Evolutionary conservation across 2,329 filamentous ascomycete genomes (phyloP).

Genomic region (Cordyceps javanica): DNA sequence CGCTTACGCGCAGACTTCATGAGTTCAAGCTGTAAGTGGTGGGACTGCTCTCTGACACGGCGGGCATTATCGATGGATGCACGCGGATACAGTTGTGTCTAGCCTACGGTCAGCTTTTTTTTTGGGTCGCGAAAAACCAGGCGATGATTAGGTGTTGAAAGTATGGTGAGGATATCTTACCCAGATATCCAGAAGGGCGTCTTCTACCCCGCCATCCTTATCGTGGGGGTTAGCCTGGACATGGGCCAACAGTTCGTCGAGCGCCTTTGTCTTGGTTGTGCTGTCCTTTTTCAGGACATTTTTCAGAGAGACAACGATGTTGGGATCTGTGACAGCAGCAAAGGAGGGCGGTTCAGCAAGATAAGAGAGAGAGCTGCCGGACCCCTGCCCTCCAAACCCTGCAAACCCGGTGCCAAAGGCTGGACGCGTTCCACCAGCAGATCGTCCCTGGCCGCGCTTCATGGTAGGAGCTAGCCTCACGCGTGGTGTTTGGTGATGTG

Average conservation of each 20-base stretch:
- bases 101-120: constrained; percentile 11
- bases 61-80: constrained; percentile 85
- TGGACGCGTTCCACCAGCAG: neutral
- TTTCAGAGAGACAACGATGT: constrained; percentile 85
- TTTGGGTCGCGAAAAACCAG: neutral
- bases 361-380: constrained; percentile 64
- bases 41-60: constrained; percentile 80
- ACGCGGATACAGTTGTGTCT: constrained; percentile 83
- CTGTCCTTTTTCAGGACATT: constrained; percentile 89
- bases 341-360: constrained; percentile 81
- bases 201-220: constrained; percentile 61
- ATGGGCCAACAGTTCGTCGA: constrained; percentile 74
- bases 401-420: constrained; percentile 27
- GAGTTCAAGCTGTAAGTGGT: constrained; percentile 62
- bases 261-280: constrained; percentile 81
- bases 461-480: neutral
- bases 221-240: constrained; percentile 49
- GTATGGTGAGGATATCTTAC: constrained; percentile 33
- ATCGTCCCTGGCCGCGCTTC: constrained; percentile 5
- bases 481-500: neutral
- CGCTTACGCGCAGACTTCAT: constrained; percentile 66
- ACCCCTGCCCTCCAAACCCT: constrained; percentile 33
- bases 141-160: neutral
- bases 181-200: constrained; percentile 83
- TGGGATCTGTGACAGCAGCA: constrained; percentile 67